Evolutionary conservation across 2,329 filamentous ascomycete species (phyloP).

Genomic region (Rhinocladiella mackenziei): DNA sequence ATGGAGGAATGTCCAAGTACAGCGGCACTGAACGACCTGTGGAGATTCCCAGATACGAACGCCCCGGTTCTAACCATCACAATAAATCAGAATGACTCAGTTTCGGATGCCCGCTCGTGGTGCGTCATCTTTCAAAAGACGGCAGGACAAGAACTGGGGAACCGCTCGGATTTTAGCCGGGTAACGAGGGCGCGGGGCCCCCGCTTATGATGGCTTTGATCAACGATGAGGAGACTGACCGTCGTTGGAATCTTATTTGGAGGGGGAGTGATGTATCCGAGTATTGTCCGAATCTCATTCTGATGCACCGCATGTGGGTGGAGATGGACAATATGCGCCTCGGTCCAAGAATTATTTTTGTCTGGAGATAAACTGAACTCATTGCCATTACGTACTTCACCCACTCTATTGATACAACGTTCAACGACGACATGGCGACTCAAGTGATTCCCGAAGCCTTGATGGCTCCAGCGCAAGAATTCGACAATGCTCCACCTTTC

Average conservation of each 20-base stretch:
- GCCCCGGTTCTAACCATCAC: too few species aligned
- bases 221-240: too few species aligned
- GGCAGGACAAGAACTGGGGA: too few species aligned
- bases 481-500: slow-evolving; percentile 32
- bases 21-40: neutral
- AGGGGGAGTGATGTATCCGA: slow-evolving; percentile 2
- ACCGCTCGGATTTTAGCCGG: too few species aligned
- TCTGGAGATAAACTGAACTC: slow-evolving; percentile 5
- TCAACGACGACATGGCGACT: slow-evolving; percentile 12
- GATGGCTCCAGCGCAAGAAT: slow-evolving; percentile 17
- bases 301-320: slow-evolving; percentile 1
- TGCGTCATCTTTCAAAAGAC: too few species aligned
- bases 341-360: neutral
- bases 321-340: neutral
- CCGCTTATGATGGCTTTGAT: too few species aligned
- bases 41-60: neutral
- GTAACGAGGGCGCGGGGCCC: too few species aligned
- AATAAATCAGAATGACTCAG: too few species aligned
- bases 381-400: neutral
- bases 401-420: neutral
- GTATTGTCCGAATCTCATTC: neutral
- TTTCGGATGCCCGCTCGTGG: too few species aligned
- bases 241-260: too few species aligned
- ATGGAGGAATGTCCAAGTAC: slow-evolving; percentile 12
- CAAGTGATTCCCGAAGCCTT: slow-evolving; percentile 18